Evolutionary conservation across 1,284 basidiomycete species (phyloP), one percentile per base, ranked within the genome.

Genomic region (Prillingera fragicola): DNA sequence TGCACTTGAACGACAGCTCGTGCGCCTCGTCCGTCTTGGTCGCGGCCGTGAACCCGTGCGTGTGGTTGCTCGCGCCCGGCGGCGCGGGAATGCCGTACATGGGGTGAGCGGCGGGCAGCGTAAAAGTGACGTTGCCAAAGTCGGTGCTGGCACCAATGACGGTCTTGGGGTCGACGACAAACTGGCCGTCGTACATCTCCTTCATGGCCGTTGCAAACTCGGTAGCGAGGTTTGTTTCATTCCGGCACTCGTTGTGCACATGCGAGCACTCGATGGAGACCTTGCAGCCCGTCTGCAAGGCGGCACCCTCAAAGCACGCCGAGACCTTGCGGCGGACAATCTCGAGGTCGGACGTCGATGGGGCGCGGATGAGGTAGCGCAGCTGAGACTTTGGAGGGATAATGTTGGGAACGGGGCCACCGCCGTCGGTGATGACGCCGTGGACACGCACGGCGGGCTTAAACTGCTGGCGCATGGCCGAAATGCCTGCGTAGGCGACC

Each of bases 371-470:
- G 38, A 79, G 68, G 77, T 81, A 86, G 14, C 74, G 71, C 77
- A 88, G 78, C 50, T 75, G 77, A 9, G 83, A 74, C 55, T 84
- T 80, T 60, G 85, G 84, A 2, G 87, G 87, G 45, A 89, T 88
- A 40, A 88, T 17, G 23, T 45, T 50, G 47, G 41, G 15, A 1
- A 80, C 70, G 7, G 75, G 67, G 74, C 81, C 81, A 51, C 82
- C 73, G 33, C 76, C 75, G 24, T 81, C 81, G 52, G 77, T 69
- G 24, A 85, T 73, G 25, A 84, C 73, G 5, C 83, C 84, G 53
- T 85, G 81, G 3, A 85, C 72, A 57, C 55, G 73, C 65, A 51
- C 29, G 26, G 27, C 36, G 8, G 44, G 41, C 28, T 43, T 48
- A 28, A 58, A n/a, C 67, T 87, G 83, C 63, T 86, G 85, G 10